Evolutionary conservation across 2,329 filamentous ascomycete species (phyloP).

Genomic region (Neurospora sp.): DNA sequence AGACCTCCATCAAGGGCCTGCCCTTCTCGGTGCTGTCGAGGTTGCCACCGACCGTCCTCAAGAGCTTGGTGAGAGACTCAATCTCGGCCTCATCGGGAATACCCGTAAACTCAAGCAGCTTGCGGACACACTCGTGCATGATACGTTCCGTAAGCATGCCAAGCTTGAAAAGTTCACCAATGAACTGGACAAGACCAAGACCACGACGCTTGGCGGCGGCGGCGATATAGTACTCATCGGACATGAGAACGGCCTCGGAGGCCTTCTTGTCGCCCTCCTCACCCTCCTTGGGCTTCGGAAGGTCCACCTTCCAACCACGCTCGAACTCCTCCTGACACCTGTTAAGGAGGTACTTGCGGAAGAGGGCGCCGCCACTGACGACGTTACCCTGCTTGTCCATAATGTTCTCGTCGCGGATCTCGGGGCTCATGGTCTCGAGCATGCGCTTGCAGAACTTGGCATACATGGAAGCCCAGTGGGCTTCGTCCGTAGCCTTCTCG

Average conservation of each 20-base stretch:
- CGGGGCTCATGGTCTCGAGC: slow-evolving; percentile 87
- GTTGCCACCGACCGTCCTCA: slow-evolving; percentile 82
- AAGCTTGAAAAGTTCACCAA: slow-evolving; percentile 97
- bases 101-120: slow-evolving; percentile 90
- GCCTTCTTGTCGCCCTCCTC: slow-evolving; percentile 39
- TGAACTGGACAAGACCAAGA: slow-evolving; percentile 97
- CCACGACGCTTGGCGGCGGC: slow-evolving; percentile 93
- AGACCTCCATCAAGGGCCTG: slow-evolving; percentile 77
- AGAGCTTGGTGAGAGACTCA: slow-evolving; percentile 86
- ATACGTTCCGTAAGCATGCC: slow-evolving; percentile 98
- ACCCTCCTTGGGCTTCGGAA: slow-evolving; percentile 66
- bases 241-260: slow-evolving; percentile 71
- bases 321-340: slow-evolving; percentile 98
- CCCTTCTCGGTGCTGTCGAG: slow-evolving; percentile 79
- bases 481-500: slow-evolving; percentile 97
- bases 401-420: slow-evolving; percentile 93
- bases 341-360: slow-evolving; percentile 98
- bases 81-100: slow-evolving; percentile 92
- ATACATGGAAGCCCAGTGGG: slow-evolving; percentile 98
- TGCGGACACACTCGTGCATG: slow-evolving; percentile 98
- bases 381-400: slow-evolving; percentile 81
- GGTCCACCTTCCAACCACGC: slow-evolving; percentile 87
- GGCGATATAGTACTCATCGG: slow-evolving; percentile 91
- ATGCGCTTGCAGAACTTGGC: slow-evolving; percentile 97
- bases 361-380: slow-evolving; percentile 84